Conservation (phyloP, 83 land plant species). For the Larix sibirica region DNA sequence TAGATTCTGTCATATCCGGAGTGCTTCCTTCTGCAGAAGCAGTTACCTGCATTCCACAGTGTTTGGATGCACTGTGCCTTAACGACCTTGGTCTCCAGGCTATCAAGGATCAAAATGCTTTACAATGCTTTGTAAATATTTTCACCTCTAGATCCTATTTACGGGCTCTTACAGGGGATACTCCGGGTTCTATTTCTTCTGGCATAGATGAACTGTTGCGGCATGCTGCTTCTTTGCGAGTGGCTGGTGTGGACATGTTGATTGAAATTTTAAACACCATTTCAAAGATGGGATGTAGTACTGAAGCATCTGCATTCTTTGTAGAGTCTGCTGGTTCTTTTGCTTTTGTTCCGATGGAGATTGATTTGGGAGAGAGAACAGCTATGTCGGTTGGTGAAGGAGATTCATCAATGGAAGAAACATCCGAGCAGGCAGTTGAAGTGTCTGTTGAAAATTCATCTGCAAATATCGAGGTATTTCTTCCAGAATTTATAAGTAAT, state of each 20-base stretch:
- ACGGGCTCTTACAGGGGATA: constrained; percentile 67
- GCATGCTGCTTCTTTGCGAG: constrained; percentile 78
- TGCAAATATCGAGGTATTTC: constrained; percentile 41
- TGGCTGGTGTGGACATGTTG: constrained; percentile 80
- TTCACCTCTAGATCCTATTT: constrained; percentile 79
- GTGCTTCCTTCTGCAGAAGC: constrained; percentile 85
- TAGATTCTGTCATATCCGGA: constrained; percentile 78
- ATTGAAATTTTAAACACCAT: constrained; percentile 77
- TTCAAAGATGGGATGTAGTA: constrained; percentile 60
- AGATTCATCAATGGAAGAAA: constrained; percentile 21
- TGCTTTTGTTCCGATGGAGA: constrained; percentile 78
- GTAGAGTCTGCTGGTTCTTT: constrained; percentile 26
- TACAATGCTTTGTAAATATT: constrained; percentile 81
- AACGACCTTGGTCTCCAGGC: constrained; percentile 77
- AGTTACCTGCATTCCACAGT: constrained; percentile 78
- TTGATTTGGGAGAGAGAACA: constrained; percentile 51
- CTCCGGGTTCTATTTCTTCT: constrained; percentile 67
- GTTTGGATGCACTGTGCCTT: constrained; percentile 86
- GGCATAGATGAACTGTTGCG: constrained; percentile 91
- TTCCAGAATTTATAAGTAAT: constrained; percentile 75
- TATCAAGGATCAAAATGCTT: constrained; percentile 80
- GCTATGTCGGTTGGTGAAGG: constrained; percentile 19
- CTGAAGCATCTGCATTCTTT: constrained; percentile 29
- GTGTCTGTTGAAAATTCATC: constrained; percentile 31
- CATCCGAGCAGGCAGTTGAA: constrained; percentile 41